Conservation (phyloP, 768 basidiomycete genomes). For the Phlegmacium glaucopus region DNA sequence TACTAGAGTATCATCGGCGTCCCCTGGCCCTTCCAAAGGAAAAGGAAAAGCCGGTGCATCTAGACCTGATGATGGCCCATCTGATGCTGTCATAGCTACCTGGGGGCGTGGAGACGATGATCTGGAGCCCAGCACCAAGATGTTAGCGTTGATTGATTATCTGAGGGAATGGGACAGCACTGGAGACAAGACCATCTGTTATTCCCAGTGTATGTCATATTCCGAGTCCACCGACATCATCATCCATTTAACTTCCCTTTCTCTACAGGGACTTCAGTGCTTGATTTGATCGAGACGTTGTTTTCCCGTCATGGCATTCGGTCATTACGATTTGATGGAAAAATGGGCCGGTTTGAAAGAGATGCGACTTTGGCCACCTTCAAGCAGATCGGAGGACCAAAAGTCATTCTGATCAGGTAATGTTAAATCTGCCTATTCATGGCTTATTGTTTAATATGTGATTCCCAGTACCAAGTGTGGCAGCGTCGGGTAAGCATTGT, state of each 20-base stretch:
- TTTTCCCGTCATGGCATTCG: constrained; percentile 58
- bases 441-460: background rate
- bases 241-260: background rate
- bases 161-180: constrained; percentile 56
- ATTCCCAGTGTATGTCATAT: constrained; percentile 57
- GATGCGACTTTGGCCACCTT: constrained; percentile 50
- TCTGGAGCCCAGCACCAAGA: constrained; percentile 67
- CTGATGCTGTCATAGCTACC: constrained; percentile 43
- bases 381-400: constrained; percentile 53
- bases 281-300: constrained; percentile 60
- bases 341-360: constrained; percentile 53
- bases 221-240: no score
- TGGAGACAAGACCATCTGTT: constrained; percentile 69
- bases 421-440: background rate
- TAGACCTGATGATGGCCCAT: constrained; percentile 29
- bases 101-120: constrained; percentile 62
- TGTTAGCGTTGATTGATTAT: constrained; percentile 51
- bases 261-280: constrained; percentile 69
- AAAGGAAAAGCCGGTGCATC: constrained; percentile 24
- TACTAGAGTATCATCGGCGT: constrained; percentile 3
- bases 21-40: constrained; percentile 4
- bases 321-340: constrained; percentile 63
- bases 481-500: constrained; percentile 49
- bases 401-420: constrained; percentile 65
- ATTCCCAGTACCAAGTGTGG: constrained; percentile 56